Evolutionary conservation across 2,329 filamentous ascomycete genomes (phyloP), one percentile per base, ranked within the genome.

Genomic region (Ophiostoma triangulosporum): DNA sequence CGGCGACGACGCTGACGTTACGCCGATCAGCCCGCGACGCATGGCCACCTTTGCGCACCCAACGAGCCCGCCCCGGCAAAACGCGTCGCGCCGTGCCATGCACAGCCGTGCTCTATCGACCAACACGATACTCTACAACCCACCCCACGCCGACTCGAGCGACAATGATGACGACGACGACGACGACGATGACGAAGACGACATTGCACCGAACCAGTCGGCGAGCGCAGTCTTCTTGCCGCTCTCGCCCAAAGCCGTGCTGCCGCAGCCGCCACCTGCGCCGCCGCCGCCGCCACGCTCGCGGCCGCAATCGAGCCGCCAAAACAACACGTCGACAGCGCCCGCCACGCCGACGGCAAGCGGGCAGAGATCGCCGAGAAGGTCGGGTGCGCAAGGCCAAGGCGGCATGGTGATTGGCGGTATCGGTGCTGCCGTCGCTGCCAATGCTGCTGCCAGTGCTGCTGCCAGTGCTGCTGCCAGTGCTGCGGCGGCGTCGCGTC

Each of bases 41-140:
- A 36, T 54, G 15, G 38, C 17, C 29, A 48, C 48, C 29, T 53
- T 50, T 33, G 40, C 54, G 3, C 26, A 24, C 8, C 50, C 52
- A 11, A 45, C 40, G 3, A 50, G 51, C 6, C 51, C 54, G 3
- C 55, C 58, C 1, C 56, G 52, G 31, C 36, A 29, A 1, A 48
- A 27, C 15, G 8, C 52, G 11, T 43, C 54, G 6, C 54, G 55
- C 6, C 54, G 70, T 45, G 69, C 67, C 1, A 62, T 72, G 4
- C 89, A 95, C 62, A 76, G 70, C 53, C 83, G 89, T 35, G 89
- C 88, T 12, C 66, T 84, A 4, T 95, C 90, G 0, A 85, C 81
- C 20, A 88, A 83, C 60, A 95, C 90, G 0, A 89, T 94, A 52
- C 72, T 95, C 1, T 95, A 86, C 68, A 89, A 86, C 32, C 89